Evolutionary conservation across 768 basidiomycete species (phyloP), one percentile per base, ranked within the genome.

Genomic region (Lactarius hengduanensis): DNA sequence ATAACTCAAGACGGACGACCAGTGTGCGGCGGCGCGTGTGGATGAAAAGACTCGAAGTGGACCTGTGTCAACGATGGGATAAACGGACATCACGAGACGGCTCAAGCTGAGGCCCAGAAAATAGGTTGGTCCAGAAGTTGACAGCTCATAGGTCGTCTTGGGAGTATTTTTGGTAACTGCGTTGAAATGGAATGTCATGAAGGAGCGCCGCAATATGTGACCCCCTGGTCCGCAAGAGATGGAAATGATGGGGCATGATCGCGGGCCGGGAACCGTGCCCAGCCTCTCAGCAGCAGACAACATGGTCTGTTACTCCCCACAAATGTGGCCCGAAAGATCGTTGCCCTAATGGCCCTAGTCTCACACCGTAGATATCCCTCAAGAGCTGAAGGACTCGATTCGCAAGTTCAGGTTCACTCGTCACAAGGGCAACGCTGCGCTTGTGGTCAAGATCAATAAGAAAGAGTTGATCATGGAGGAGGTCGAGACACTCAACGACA

Each of bases 391-490:
- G 76, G 86, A 89, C 69, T 79, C 86, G 30, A 85, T 96, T 50
- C 86, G 89, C 76, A 94, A 94, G 74, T 96, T 96, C 79, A 79
- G 91, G 16, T 90, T 92, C 63, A 79, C 80, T 4, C 84, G 89
- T 28, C 86, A 82, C 72, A 83, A 82, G 54, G 76, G 87, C 45
- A 88, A 82, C 71, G 88, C 92, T 30, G 94, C 92, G 18, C 80
- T 96, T 62, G 79, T 94, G 71, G 87, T 96, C 77, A 96, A 95
- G 85, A 92, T 96, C 78, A 89, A 95, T 82, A 95, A 92, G 80
- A 76, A 81, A 47, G 81, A 87, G 71, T 83, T 96, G 65, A 73
- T 86, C 70, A 90, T 97, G 89, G 89, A 90, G 74, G 88, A 92
- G 72, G 90, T 87, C 38, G 91, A 94, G 62, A 86, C 88, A 73